A percentile compares a stretch with the other conserved stretches of the same genome.
phyloP scores from a whole-genome alignment of 2,329 filamentous ascomycete genomes.

The Cordyceps pruinosa region DNA sequence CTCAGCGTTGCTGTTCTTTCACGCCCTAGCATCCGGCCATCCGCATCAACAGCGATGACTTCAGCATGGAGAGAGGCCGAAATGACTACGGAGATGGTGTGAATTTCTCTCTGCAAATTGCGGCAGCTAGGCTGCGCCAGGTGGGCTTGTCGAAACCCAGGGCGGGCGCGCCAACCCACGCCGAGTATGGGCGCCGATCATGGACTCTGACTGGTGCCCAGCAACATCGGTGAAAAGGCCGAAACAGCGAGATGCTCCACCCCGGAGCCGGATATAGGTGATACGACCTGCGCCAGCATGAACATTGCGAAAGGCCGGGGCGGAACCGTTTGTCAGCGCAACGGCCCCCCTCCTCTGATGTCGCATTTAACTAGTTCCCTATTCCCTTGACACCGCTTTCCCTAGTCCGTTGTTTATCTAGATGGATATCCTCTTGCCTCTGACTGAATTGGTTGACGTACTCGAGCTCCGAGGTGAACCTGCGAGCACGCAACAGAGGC shows the following conservation, averaged over 20 bases:
- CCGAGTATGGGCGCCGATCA: neutral
- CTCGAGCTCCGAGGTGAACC: neutral
- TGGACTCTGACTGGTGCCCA: neutral
- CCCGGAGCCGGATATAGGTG: constrained; percentile 5
- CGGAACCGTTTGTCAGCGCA: constrained; percentile 1
- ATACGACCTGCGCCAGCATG: neutral
- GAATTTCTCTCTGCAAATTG: no score
- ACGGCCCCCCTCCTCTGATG: neutral
- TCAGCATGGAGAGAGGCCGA: no score
- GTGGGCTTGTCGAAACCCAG: neutral
- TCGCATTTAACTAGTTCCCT: constrained; percentile 1
- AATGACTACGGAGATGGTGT: no score
- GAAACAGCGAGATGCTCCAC: constrained; percentile 8
- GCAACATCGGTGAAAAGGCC: neutral
- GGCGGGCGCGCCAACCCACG: neutral
- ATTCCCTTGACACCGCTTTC: neutral
- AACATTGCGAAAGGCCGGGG: neutral
- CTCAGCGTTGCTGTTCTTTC: no score
- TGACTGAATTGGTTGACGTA: neutral
- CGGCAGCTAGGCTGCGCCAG: no score
- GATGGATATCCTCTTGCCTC: neutral
- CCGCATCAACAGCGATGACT: no score
- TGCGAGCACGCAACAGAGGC: neutral
- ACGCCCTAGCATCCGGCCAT: no score
- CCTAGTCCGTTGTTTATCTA: neutral